These are phyloP conservation scores for Harringtonia lauricola DNA, from an alignment of 2,329 filamentous ascomycete genomes.

Conservation along the genomic window DNA sequence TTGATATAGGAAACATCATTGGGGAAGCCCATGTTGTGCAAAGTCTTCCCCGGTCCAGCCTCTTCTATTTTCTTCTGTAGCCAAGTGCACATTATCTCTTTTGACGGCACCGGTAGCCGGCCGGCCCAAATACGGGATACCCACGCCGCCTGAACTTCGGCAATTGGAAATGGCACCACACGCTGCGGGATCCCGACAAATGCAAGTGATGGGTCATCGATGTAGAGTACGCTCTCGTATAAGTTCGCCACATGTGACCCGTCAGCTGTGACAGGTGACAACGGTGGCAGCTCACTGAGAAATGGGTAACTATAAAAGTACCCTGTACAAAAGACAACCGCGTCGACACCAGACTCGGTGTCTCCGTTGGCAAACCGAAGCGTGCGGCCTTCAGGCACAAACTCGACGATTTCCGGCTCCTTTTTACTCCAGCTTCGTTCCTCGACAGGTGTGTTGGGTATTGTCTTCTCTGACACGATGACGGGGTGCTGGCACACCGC, in stretches of 20 bases:
- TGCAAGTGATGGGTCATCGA: conserved; percentile 49
- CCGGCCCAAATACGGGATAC: conserved; percentile 57
- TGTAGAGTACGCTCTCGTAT: conserved; percentile 46
- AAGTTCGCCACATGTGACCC: conserved; percentile 43
- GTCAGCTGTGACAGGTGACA: conserved; percentile 1
- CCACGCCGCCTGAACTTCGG: conserved; percentile 57
- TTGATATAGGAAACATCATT: conserved; percentile 52
- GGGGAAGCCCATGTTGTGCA: conserved; percentile 32
- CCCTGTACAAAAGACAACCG: conserved; percentile 58
- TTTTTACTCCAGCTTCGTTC: background rate
- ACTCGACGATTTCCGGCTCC: conserved; percentile 34
- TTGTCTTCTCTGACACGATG: conserved; percentile 11
- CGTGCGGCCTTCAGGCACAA: conserved; percentile 29
- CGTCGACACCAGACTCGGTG: conserved; percentile 44
- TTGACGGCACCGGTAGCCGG: conserved; percentile 41
- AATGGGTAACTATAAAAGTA: conserved; percentile 63
- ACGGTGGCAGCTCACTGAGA: conserved; percentile 48
- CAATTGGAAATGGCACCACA: conserved; percentile 60
- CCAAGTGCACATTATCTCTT: background rate
- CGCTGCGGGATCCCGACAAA: conserved; percentile 58
- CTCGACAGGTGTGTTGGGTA: conserved; percentile 16
- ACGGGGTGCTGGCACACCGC: conserved; percentile 42
- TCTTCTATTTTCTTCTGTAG: background rate
- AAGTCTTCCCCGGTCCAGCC: conserved; percentile 10
- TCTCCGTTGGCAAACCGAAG: conserved; percentile 50